Base-by-base conservation (phyloP, 768 basidiomycete genomes). In the Rhizopogon salebrosus region DNA sequence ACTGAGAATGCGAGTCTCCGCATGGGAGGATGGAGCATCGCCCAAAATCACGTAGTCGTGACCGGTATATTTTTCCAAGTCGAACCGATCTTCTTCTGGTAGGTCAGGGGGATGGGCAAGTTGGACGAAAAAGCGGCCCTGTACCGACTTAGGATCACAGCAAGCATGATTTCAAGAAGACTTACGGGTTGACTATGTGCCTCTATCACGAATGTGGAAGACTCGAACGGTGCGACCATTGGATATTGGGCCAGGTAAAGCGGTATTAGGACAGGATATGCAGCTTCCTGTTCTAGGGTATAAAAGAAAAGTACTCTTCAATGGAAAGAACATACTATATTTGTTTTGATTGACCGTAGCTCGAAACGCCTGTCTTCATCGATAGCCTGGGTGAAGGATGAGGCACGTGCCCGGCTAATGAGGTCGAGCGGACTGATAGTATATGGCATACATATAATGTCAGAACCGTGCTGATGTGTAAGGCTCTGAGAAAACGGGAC, bases 191-290 rank as follows among this genome's bases (percentile, higher is more conserved):
- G 52, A 26, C 49, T 16, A 46, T 71, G 58, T 29, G 67, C 69
- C 6, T 64, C 51, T 35, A 64, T 27, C 50, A 71, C 55, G 1
- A 69, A 49, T 3, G 69, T 70, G 29, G 70, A 54, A 4, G 61
- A 57, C 1, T 62, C 62, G 54, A 64, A 68, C 24, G 61, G 64
- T 13, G 60, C 52, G 6, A 53, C 41, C 6, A 65, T 57, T 46
- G 74, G 59, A 59, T 84, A 86, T 57, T 77, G 76, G 18, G 72
- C 74, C 9, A 86, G 67, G 64, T 86, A 87, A 4, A 84, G 61
- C 4, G 85, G 85, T n/a, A 87, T 63, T 20, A 87, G 72, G 29
- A 87, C 69, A 3, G 85, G 85, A 56, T 80, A 83, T 35, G 78
- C 82, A 22, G 83, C 76, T 18, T 79, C 69, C 84, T 84, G 57